phyloP scores from a whole-genome alignment of 2,329 filamentous ascomycete species.

The Sarocladium oryzae region DNA sequence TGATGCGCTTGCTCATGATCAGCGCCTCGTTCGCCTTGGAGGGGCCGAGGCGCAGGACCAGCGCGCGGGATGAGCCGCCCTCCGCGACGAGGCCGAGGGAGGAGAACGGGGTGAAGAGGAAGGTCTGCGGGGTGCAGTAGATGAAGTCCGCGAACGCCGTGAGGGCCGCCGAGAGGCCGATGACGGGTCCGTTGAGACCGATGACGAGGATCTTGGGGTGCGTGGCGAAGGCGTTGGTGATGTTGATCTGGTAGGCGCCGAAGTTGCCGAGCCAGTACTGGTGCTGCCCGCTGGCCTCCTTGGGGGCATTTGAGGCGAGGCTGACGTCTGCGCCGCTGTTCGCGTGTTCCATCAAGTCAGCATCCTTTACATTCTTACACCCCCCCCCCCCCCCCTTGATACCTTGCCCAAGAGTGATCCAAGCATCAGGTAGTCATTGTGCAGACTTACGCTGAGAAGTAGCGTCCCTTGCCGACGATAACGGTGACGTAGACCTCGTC shows the following conservation, averaged over 20 bases:
- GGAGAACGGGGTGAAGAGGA: constrained; percentile 85
- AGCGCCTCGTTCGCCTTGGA: constrained; percentile 85
- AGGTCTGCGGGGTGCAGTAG: constrained; percentile 75
- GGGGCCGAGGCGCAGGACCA: constrained; percentile 75
- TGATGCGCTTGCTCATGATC: constrained; percentile 78
- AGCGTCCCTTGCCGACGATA: constrained; percentile 73
- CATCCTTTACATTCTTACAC: too few species aligned
- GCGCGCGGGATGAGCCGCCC: constrained; percentile 71
- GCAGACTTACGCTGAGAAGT: constrained; percentile 76
- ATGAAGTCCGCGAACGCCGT: constrained; percentile 85
- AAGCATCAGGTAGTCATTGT: neutral
- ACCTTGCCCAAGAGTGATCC: neutral
- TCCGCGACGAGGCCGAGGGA: constrained; percentile 87
- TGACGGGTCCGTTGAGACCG: constrained; percentile 84
- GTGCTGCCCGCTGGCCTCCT: constrained; percentile 32
- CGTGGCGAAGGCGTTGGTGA: constrained; percentile 82
- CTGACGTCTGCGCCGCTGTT: constrained; percentile 73
- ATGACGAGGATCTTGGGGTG: constrained; percentile 91
- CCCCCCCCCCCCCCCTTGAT: too few species aligned
- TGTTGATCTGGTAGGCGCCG: constrained; percentile 80
- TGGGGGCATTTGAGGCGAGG: constrained; percentile 36
- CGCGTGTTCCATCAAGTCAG: neutral
- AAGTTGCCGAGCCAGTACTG: constrained; percentile 62
- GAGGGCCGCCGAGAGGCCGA: constrained; percentile 82
- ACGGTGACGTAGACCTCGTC: constrained; percentile 82